Base-by-base conservation (phyloP, 2,329 filamentous ascomycete species). In the Cercospora sp. region DNA sequence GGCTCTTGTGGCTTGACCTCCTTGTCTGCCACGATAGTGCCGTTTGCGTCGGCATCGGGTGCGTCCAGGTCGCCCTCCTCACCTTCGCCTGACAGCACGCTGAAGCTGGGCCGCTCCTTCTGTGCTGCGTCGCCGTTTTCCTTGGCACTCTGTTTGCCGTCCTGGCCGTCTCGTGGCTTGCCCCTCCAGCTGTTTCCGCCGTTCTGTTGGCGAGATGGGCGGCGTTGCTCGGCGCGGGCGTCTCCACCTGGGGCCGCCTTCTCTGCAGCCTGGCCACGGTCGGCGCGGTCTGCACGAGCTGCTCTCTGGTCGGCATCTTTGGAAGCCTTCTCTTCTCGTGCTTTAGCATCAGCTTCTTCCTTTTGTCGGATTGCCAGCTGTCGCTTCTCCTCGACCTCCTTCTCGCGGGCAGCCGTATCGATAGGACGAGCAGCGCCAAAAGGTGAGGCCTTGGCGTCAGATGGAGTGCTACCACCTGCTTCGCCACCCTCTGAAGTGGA, bases 341-440 rank as follows among this genome's bases (percentile, higher is more conserved):
- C 90, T 83, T 94, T 95, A 71, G 95, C 92, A 1, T 95, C 92
- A 0, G 90, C 88, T 75, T 97, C 93, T 78, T 90, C 91, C 87
- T 96, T 97, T 80, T 95, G 90, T 71, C 89, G 89, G 28, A 93
- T 71, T 6, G 87, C 86, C 67, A 91, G 85, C 76, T 91, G 85
- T 72, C 91, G 87, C 86, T 93, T 97, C 82, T 97, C 93, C 76
- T 96, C 94, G 67, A 99, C 89, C 80, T 96, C 90, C 75, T 90
- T 90, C 83, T 98, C 94, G 73, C 92, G 90, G 13, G 93, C 87
- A 57, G 92, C 91, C 58, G 94, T 98, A 81, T 99, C 94, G 75
- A 98, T 97, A 65, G 95, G 95, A 70, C 91, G 90, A 66, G 95
- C 95, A 69, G 91, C 94, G 76, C 95, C 95, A 79, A 99, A 99